phyloP scores from a whole-genome alignment of 345 rosid species.

The Draba incana region DNA sequence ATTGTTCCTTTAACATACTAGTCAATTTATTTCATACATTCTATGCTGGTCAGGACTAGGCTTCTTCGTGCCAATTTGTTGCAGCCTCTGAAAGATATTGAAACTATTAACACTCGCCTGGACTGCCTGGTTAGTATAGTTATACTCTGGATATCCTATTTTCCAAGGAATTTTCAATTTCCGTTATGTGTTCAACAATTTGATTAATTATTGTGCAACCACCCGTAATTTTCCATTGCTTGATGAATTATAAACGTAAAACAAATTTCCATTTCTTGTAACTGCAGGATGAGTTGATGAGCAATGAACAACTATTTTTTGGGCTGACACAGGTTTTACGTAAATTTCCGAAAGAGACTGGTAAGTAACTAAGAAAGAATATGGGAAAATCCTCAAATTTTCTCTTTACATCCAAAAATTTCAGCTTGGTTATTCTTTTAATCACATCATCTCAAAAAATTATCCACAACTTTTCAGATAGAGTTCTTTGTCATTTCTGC shows the following conservation, averaged over 20 bases:
- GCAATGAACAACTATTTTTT: conserved; percentile 91
- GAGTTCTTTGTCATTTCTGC: conserved; percentile 98
- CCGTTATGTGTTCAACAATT: not conserved
- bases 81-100: conserved; percentile 95
- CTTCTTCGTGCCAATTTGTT: conserved; percentile 96
- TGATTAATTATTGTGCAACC: conserved; percentile 31
- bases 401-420: conserved; percentile 20
- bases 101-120: conserved; percentile 89
- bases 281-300: conserved; percentile 91
- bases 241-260: conserved; percentile 29
- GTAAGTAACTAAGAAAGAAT: conserved; percentile 46
- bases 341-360: conserved; percentile 95
- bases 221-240: not conserved
- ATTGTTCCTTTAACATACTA: conserved; percentile 10
- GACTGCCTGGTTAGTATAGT: conserved; percentile 83
- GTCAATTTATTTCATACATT: conserved; percentile 30
- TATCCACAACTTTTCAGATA: conserved; percentile 55
- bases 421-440: conserved; percentile 19
- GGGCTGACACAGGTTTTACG: conserved; percentile 95
- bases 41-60: conserved; percentile 73
- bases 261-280: conserved; percentile 30
- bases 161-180: conserved; percentile 21
- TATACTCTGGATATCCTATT: conserved; percentile 30
- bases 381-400: conserved; percentile 20
- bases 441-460: conserved; percentile 30